Conservation (phyloP, 1,139 yeast species). For the Spencermartinsiella ligniputridi region DNA sequence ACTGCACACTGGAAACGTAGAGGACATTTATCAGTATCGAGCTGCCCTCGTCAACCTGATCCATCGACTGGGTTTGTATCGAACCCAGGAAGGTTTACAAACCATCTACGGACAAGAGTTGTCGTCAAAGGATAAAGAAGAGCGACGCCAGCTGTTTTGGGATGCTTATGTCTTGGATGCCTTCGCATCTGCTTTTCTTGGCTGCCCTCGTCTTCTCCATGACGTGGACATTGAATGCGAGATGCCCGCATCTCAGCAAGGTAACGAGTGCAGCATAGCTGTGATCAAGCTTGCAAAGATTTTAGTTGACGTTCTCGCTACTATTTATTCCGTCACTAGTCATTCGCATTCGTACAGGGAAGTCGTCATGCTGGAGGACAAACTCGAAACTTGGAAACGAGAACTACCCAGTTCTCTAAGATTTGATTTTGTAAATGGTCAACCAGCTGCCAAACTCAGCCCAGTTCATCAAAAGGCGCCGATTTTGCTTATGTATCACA, state of each 20-base stretch:
- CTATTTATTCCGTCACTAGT: conserved; percentile 39
- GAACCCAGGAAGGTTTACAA: conserved; percentile 84
- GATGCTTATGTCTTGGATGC: conserved; percentile 73
- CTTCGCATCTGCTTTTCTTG: conserved; percentile 69
- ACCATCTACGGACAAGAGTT: conserved; percentile 49
- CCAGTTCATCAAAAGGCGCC: conserved; percentile 51
- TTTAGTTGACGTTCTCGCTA: conserved; percentile 67
- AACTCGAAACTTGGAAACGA: conserved; percentile 74
- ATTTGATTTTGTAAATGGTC: conserved; percentile 65
- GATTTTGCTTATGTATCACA: conserved; percentile 60
- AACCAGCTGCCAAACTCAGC: conserved; percentile 38
- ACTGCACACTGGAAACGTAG: conserved; percentile 66
- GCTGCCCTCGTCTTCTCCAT: conserved; percentile 74
- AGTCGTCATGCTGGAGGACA: conserved; percentile 51
- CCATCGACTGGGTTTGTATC: conserved; percentile 76
- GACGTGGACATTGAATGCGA: conserved; percentile 86
- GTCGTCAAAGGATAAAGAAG: conserved; percentile 57
- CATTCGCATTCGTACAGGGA: conserved; percentile 44
- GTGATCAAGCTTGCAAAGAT: conserved; percentile 63
- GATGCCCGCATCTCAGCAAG: conserved; percentile 54
- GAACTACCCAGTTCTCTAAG: conserved; percentile 59
- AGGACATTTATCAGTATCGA: conserved; percentile 69
- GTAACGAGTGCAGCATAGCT: conserved; percentile 35
- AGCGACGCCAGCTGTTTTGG: conserved; percentile 81
- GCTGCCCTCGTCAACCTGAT: conserved; percentile 79